Percentiles rank a stretch among this genome's conserved stretches.
Evolutionary conservation across 306 rosid genomes (phyloP).

Genomic region (Hippophae tibetana): DNA sequence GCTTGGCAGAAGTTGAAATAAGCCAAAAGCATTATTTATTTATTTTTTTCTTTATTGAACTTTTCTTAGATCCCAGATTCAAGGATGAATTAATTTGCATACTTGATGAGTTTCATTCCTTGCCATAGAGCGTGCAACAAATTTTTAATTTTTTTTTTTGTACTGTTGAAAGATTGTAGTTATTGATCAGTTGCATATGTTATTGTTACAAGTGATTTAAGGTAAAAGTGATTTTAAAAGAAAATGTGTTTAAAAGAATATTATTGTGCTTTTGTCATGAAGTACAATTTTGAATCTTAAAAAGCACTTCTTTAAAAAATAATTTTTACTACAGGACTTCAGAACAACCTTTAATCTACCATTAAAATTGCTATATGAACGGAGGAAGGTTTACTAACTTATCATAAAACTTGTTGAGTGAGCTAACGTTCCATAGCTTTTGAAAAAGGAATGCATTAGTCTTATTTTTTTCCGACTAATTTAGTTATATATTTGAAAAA

Average conservation of each 20-base stretch:
- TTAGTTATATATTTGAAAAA: too few relatives aligned
- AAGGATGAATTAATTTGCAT: too few relatives aligned
- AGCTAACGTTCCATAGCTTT: too few relatives aligned
- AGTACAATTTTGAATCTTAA: too few relatives aligned
- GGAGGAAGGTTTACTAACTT: neutral
- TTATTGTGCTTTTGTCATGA: too few relatives aligned
- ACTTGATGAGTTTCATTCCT: conserved; percentile 9
- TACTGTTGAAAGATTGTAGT: conserved; percentile 7
- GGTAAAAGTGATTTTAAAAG: neutral
- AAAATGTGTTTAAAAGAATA: too few relatives aligned
- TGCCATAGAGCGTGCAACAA: conserved; percentile 9
- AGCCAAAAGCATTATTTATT: conserved; percentile 7
- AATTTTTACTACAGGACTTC: too few relatives aligned
- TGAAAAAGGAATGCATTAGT: too few relatives aligned
- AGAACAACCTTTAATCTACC: too few relatives aligned
- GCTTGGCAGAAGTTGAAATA: conserved; percentile 28
- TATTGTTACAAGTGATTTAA: neutral
- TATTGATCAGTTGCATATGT: neutral
- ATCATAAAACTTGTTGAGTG: neutral
- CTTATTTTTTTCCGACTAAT: too few relatives aligned
- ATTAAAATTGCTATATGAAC: too few relatives aligned
- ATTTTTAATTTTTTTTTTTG: conserved; percentile 13
- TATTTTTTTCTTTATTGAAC: neutral
- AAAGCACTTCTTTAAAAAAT: too few relatives aligned
- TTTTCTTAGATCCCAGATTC: conserved; percentile 4